These are phyloP conservation scores for Epichloe elymi DNA, from an alignment of 2,329 filamentous ascomycete species.

Conservation along the genomic window DNA sequence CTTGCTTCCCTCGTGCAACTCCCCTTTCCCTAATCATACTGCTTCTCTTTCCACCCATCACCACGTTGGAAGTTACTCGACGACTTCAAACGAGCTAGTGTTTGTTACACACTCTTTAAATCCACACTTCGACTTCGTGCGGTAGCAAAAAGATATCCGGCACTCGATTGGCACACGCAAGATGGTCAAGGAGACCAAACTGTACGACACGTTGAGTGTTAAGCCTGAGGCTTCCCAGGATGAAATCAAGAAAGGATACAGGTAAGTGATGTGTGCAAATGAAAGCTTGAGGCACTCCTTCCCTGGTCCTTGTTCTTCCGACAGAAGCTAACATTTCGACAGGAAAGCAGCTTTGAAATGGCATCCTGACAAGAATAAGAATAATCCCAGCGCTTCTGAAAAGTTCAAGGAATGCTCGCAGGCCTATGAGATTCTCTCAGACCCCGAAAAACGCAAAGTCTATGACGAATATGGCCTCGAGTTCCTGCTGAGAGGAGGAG, in stretches of 20 bases:
- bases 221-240: constrained; percentile 73
- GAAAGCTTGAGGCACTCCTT: neutral
- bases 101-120: neutral
- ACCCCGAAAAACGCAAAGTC: constrained; percentile 89
- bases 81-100: neutral
- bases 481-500: constrained; percentile 72
- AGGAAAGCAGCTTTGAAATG: constrained; percentile 82
- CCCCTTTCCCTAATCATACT: too few relatives aligned
- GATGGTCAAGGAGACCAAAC: constrained; percentile 92
- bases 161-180: constrained; percentile 16
- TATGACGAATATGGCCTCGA: constrained; percentile 95
- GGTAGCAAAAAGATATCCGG: neutral
- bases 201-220: constrained; percentile 77
- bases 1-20: neutral
- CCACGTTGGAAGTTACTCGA: neutral
- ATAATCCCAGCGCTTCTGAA: constrained; percentile 71
- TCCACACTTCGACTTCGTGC: neutral
- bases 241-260: constrained; percentile 94
- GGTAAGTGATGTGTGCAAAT: constrained; percentile 33
- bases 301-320: neutral
- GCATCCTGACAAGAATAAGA: constrained; percentile 97
- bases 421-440: constrained; percentile 94
- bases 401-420: constrained; percentile 98
- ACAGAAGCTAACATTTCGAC: constrained; percentile 6
- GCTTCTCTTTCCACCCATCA: neutral